Base-by-base conservation (phyloP, 202 grass and related monocot species). In the Saccharum hybrid region DNA sequence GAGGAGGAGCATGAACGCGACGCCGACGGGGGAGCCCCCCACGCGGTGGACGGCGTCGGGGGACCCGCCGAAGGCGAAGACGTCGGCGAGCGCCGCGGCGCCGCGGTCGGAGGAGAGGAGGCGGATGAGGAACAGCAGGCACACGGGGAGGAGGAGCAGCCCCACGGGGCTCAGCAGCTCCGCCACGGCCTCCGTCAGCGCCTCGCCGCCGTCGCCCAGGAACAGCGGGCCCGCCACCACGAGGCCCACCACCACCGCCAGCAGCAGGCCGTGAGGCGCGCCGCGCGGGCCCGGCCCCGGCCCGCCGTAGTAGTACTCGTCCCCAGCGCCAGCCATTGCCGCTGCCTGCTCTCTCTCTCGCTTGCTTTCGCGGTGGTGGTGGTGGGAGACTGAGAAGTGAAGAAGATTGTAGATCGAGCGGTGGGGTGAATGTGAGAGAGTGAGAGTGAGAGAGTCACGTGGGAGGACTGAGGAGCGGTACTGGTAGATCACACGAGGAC, bases 11-110 rank as follows among this genome's bases (percentile, higher is more conserved):
- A 98, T 59, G 85, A 98, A 83, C 6, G 87, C 87, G 40, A 93
- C 96, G 51, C 96, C 96, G 81, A 98, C 51, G 70, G 95, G 92
- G 11, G 90, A 94, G 0, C 95, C 95, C 0, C 95, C 95, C 28
- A 98, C 90, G 67, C 92, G 88, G 90, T 94, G 95, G 82, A 93
- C 86, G 83, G 95, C 90, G 91, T 98, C 92, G 12, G 90, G 95
- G 16, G 92, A 94, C 30, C 90, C 92, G 26, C 88, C 92, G 82
- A 92, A 82, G 11, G 92, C 63, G 90, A 94, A 93, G n/a, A 85
- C 79, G 72, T 88, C 90, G 16, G 84, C 80, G 42, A 94, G 71
- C 34, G 92, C 80, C 3, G 89, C 81, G 42, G 86, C 92, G 22
- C 92, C 88, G 68, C 88, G 90, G 77, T 94, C 90, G 60, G 95